Base-by-base conservation (phyloP, 305 asterid species). In the Fraxinus sp. region DNA sequence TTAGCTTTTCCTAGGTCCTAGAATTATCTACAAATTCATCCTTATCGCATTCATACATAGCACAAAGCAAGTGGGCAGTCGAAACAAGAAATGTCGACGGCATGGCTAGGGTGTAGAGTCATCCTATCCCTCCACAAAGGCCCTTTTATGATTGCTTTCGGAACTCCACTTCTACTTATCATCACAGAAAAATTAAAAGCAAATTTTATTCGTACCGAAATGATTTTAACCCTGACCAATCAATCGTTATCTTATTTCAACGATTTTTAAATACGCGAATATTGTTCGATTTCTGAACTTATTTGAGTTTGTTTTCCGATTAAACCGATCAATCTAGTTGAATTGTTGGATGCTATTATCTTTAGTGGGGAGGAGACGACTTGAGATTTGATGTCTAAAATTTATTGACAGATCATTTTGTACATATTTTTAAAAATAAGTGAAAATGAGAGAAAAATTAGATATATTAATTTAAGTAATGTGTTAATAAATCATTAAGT, bases 11-110 rank as follows among this genome's bases (percentile, higher is more conserved):
- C 4, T 4, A 4, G 7, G 35, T 13, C 18, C 22, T 68, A 36
- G 74, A 68, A 68, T 68, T 68, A 68, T 68, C 74, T 68, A 68
- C 20, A 68, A 68, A 26, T 68, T 26, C 74, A 68, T 68, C 39
- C 39, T 68, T 68, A 68, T 68, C 74, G 28, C 5, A 26, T 28
- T 4, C 32, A 64, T 64, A 28, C 39, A 26, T 68, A 1, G 37
- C 20, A 68, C 35, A 28, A 4, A 9, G 33, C 13, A 66, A 66
- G 74, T 66, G 74, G 74, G n/a, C 74, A 66, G 74, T 68, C 74
- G 28, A 68, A 26, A 68, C 37, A 68, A 68, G 74, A 28, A 28
- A 68, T 28, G 37, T 68, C 74, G 9, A 68, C 74, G 3, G 33
- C 28, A 24, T 24, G 37, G 3, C 35, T 22, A 10, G 14, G 73